A percentile compares a stretch with the other conserved stretches of the same genome.
Conservation (phyloP, 148 eudicot species). For the Persicaria tinctoria region DNA sequence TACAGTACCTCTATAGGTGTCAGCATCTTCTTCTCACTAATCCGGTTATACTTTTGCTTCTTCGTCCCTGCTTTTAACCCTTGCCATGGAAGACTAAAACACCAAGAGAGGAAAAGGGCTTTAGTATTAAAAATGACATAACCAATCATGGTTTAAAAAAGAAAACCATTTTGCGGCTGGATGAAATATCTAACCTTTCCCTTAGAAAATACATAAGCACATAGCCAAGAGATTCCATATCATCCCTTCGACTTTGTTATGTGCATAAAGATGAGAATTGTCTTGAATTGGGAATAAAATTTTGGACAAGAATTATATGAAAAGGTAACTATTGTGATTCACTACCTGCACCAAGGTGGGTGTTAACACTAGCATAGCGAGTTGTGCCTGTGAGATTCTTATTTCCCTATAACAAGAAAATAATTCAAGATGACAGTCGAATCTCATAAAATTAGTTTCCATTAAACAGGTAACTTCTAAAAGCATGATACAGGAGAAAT, state of each 20-base stretch:
- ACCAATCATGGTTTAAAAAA: not conserved
- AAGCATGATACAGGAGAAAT: not conserved
- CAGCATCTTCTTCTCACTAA: slow-evolving; percentile 49
- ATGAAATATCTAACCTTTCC: slow-evolving; percentile 29
- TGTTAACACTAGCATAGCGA: slow-evolving; percentile 52
- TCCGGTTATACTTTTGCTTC: slow-evolving; percentile 45
- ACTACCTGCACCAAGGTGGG: slow-evolving; percentile 54
- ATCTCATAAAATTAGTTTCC: not conserved
- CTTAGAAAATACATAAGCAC: slow-evolving; percentile 44
- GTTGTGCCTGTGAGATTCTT: slow-evolving; percentile 56
- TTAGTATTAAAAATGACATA: not conserved
- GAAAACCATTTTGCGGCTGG: not conserved
- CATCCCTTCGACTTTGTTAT: slow-evolving; percentile 52
- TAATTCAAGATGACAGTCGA: not conserved
- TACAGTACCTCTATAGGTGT: slow-evolving; percentile 39
- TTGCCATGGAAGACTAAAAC: slow-evolving; percentile 44
- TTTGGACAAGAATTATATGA: not conserved
- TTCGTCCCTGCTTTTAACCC: slow-evolving; percentile 45
- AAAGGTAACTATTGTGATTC: slow-evolving; percentile 5
- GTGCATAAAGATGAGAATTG: slow-evolving; percentile 14
- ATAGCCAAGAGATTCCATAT: slow-evolving; percentile 46
- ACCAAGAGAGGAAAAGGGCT: slow-evolving; percentile 6
- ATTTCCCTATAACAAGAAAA: slow-evolving; percentile 27
- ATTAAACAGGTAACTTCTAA: not conserved
- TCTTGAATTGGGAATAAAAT: not conserved